phyloP scores from a whole-genome alignment of 352 stramenopile species.

The Globisporangium iwayamae region DNA sequence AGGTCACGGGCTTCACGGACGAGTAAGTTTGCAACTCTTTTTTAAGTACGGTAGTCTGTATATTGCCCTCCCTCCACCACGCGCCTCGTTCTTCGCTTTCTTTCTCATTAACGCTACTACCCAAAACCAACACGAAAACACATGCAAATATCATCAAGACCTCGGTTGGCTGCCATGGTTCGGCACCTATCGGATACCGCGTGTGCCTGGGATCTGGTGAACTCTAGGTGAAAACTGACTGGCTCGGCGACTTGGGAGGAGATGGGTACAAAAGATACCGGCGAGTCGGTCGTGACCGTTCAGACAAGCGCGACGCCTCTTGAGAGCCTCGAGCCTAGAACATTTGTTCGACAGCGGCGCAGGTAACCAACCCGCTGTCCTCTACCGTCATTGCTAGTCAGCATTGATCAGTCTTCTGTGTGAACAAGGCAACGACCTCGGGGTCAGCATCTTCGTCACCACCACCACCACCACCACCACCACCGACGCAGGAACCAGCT shows the following conservation, averaged over 20 bases:
- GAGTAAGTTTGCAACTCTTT: slow-evolving; percentile 24
- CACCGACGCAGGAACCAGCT: too few relatives aligned
- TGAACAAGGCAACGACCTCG: not conserved
- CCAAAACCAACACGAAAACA: not conserved
- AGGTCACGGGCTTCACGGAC: slow-evolving; percentile 89
- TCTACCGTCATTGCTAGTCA: not conserved
- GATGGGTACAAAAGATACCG: not conserved
- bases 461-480: not conserved
- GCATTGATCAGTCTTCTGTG: not conserved
- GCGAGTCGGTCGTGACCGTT: not conserved
- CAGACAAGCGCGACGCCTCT: not conserved
- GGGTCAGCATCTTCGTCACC: not conserved
- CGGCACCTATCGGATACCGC: too few relatives aligned
- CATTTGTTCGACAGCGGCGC: not conserved
- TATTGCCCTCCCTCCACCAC: not conserved
- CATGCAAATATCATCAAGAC: not conserved
- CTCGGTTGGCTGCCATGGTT: too few relatives aligned
- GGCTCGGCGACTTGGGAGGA: not conserved
- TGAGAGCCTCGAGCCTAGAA: not conserved
- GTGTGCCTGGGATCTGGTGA: too few relatives aligned
- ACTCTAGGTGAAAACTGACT: not conserved
- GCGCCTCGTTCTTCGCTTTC: not conserved
- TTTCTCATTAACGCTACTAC: not conserved
- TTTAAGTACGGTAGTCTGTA: slow-evolving; percentile 8
- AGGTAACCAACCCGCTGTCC: not conserved